Base-by-base conservation (phyloP, 1,139 yeast species). In the Petasospora fabianii region DNA sequence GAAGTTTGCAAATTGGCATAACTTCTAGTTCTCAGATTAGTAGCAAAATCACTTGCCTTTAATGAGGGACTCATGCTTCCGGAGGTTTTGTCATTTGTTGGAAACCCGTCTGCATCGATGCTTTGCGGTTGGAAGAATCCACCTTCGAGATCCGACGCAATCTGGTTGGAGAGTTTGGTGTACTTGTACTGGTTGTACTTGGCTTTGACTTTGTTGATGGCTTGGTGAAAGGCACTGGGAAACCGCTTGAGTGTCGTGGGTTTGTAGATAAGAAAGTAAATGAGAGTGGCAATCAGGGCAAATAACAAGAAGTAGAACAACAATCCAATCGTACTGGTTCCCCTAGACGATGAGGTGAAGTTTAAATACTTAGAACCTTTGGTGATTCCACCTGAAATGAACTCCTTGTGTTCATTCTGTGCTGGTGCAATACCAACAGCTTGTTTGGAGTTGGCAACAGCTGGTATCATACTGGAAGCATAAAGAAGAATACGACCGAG, bases 401-500 rank as follows among this genome's bases (percentile, higher is more conserved):
- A 54, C 3, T 16, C 21, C 34, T 50, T 52, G 17, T 44, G 19
- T 24, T 75, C 69, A 10, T 71, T 64, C 9, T 65, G 64, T 53
- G 80, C 75, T 3, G 84, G 83, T 32, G 59, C 60, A 27, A 77
- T 68, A 0, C 84, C 84, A n/a, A 73, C 65, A 3, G 64, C 60
- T 1, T 42, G 34, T 0, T 42, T 37, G 15, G 52, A 59, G 14
- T 53, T 46, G 2, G 59, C 57, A 0, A 68, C 50, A 1, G 59
- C 53, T 21, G 39, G 39, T 5, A 77, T 66, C 47, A 72, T 70
- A 7, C 82, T 71, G 1, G 80, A 73, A 0, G 84, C 85, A 56
- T 71, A 78, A 10, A 79, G 58, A 13, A 80, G 49, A 2, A 78
- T 76, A 50, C 74, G 75, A 4, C 86, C 86, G 32, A 80, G 55